These are phyloP conservation scores for Oryza longistaminata DNA, from an alignment of 176 grass and related monocot genomes.

Conservation along the genomic window DNA sequence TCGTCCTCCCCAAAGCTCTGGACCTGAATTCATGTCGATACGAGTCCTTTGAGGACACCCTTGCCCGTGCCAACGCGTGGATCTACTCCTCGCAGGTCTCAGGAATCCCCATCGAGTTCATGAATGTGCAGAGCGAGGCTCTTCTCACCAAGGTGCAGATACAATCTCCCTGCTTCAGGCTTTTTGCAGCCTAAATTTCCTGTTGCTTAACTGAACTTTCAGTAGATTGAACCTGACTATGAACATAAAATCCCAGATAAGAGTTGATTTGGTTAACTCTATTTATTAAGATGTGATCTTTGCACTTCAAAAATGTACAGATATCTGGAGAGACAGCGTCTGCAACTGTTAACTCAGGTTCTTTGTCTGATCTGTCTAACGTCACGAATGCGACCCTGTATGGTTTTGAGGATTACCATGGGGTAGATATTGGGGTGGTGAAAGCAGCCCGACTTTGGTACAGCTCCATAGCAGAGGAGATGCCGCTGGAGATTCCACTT, in stretches of 20 bases:
- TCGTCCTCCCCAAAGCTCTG: conserved; percentile 62
- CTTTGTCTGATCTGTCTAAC: conserved; percentile 60
- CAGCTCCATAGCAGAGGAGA: conserved; percentile 56
- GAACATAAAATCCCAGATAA: neutral
- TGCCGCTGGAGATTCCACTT: conserved; percentile 61
- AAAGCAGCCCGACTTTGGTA: conserved; percentile 86
- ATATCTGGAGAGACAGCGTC: conserved; percentile 80
- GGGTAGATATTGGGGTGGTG: conserved; percentile 78
- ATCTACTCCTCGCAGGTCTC: conserved; percentile 54
- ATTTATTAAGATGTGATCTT: neutral
- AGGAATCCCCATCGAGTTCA: conserved; percentile 60
- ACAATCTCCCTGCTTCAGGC: neutral
- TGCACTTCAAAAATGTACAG: conserved; percentile 39
- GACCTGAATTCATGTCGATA: conserved; percentile 53
- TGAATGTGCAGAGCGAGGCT: conserved; percentile 72
- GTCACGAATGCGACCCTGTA: conserved; percentile 69
- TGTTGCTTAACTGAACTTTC: neutral
- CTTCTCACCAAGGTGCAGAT: conserved; percentile 77
- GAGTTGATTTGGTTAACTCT: neutral
- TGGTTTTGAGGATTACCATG: conserved; percentile 87
- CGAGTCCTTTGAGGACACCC: conserved; percentile 65
- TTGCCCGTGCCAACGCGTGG: conserved; percentile 66
- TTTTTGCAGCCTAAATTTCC: neutral
- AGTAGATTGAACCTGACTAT: neutral
- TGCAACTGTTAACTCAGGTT: conserved; percentile 68